Conservation (phyloP, 225 moss, liverwort and hornwort species). For the Lunularia cruciata region DNA sequence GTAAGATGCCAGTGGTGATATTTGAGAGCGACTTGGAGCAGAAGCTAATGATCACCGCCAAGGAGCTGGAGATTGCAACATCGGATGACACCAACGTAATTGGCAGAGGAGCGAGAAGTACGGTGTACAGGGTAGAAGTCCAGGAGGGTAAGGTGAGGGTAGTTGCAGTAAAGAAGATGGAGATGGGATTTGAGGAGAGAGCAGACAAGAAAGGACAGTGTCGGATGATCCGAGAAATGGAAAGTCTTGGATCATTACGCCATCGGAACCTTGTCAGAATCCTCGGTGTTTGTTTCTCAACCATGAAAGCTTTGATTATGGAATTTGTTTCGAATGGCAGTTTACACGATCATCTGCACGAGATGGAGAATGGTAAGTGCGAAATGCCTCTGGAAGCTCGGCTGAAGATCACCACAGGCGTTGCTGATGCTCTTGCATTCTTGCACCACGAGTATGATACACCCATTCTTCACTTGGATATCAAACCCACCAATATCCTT, state of each 20-base stretch:
- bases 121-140: conserved; percentile 14
- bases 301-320: conserved; percentile 8
- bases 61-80: conserved; percentile 21
- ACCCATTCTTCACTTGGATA: conserved; percentile 58
- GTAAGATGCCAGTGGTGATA: conserved; percentile 1
- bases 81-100: conserved; percentile 7
- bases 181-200: conserved; percentile 3
- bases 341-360: conserved; percentile 21
- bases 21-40: conserved; percentile 8
- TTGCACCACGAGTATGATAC: conserved; percentile 41
- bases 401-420: conserved; percentile 13
- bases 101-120: conserved; percentile 11
- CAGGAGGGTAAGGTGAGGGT: conserved; percentile 3
- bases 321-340: conserved; percentile 20
- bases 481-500: conserved; percentile 65
- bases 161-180: conserved; percentile 14
- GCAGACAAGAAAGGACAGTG: conserved; percentile 1
- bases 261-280: conserved; percentile 23
- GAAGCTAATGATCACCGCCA: background rate
- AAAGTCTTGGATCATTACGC: conserved; percentile 1
- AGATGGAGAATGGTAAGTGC: conserved; percentile 5
- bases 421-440: conserved; percentile 25
- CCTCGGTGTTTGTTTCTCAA: conserved; percentile 7
- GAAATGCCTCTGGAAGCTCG: conserved; percentile 11
- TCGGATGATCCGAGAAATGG: conserved; percentile 15